phyloP scores from a whole-genome alignment of 2,329 filamentous ascomycete species.

The Fusarium illudens region DNA sequence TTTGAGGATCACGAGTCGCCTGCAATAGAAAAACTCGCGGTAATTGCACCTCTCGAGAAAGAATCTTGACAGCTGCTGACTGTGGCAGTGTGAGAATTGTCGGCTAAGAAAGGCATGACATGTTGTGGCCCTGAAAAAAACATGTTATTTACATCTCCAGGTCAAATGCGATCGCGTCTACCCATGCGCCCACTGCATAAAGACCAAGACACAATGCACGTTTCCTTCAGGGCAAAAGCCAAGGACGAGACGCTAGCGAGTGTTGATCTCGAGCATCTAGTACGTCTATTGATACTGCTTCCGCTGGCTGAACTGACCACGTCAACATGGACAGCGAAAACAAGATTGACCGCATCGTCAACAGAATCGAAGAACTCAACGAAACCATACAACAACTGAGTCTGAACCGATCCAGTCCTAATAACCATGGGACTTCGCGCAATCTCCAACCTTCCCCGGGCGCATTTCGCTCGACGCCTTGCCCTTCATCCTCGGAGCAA shows the following conservation, averaged over 20 bases:
- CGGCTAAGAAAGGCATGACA: background rate
- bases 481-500: background rate
- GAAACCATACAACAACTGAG: background rate
- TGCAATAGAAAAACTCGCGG: background rate
- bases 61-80: background rate
- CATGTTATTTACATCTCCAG: constrained; percentile 41
- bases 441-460: background rate
- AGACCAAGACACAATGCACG: constrained; percentile 8
- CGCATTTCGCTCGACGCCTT: background rate
- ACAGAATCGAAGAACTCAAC: background rate
- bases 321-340: background rate
- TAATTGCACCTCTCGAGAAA: background rate
- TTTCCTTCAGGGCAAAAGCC: constrained; percentile 4
- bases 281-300: background rate
- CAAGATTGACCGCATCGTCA: background rate
- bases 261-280: background rate
- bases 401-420: background rate
- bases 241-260: background rate
- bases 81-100: background rate
- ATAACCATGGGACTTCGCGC: background rate
- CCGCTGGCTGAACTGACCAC: background rate
- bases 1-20: background rate
- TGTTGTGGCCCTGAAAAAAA: no score
- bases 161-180: constrained; percentile 24
- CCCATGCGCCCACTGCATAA: constrained; percentile 22